Conservation (phyloP, 1,284 basidiomycete species). For the Cystobasidium sp. region DNA sequence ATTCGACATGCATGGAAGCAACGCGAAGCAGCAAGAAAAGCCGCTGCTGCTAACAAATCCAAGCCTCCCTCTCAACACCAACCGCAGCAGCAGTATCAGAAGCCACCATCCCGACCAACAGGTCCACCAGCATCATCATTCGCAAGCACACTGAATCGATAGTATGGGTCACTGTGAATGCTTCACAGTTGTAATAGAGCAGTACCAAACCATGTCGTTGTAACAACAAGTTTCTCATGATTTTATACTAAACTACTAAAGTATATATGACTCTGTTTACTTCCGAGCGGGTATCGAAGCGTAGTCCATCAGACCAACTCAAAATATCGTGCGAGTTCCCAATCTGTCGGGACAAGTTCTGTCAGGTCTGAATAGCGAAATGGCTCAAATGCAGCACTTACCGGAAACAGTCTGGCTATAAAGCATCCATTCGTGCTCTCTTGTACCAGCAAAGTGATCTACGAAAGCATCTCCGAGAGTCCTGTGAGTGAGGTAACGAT, state of each 20-base stretch:
- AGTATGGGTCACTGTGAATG: not conserved
- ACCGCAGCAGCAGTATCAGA: slow-evolving; percentile 1
- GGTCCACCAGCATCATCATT: slow-evolving; percentile 10
- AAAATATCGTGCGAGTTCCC: slow-evolving; percentile 51
- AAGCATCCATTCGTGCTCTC: slow-evolving; percentile 56
- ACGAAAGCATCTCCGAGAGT: slow-evolving; percentile 87
- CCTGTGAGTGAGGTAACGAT: not conserved
- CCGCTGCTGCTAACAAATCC: slow-evolving; percentile 10
- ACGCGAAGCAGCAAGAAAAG: slow-evolving; percentile 43
- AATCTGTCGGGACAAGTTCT: slow-evolving; percentile 45
- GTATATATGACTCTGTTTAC: no score
- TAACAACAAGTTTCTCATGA: not conserved
- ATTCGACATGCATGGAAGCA: slow-evolving; percentile 52
- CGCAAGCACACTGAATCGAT: slow-evolving; percentile 24
- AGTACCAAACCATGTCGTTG: slow-evolving; percentile 9
- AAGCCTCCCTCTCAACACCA: not conserved
- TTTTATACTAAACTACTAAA: no score
- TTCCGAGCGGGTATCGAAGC: no score
- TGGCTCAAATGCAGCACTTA: not conserved
- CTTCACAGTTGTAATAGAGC: not conserved
- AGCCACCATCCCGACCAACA: not conserved
- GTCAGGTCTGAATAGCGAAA: not conserved
- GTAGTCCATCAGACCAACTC: slow-evolving; percentile 48
- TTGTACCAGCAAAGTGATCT: slow-evolving; percentile 89
- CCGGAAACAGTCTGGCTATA: slow-evolving; percentile 37